Evolutionary conservation across 768 basidiomycete genomes (phyloP).

Genomic region (Candolleomyces aberdarensis): DNA sequence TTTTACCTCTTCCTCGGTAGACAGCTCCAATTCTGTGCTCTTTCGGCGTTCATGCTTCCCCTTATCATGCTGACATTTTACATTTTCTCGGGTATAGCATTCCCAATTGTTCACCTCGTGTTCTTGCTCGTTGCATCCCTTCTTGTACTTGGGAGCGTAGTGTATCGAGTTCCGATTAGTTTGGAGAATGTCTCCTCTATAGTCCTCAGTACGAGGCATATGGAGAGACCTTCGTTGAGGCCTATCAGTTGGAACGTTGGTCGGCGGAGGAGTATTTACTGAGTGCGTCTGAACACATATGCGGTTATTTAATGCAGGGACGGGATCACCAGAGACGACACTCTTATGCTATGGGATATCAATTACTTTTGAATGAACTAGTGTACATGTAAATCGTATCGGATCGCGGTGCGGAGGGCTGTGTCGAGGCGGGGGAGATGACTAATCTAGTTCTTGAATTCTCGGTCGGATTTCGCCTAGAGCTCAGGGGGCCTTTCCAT

Average conservation of each 20-base stretch:
- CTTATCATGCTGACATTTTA: conserved; percentile 4
- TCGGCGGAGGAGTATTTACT: conserved; percentile 6
- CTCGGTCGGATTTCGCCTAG: no score
- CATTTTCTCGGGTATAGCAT: conserved; percentile 5
- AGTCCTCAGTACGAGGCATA: conserved; percentile 1
- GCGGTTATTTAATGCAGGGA: background rate
- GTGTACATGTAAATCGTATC: no score
- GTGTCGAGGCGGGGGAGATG: no score
- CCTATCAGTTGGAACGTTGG: background rate
- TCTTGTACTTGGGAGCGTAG: conserved; percentile 4
- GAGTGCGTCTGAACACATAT: background rate
- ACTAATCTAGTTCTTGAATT: no score
- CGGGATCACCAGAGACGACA: no score
- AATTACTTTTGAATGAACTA: no score
- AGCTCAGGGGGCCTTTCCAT: no score
- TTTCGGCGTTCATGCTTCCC: conserved; percentile 1
- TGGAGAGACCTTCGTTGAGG: background rate
- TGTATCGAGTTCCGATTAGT: conserved; percentile 8
- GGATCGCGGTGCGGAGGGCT: no score
- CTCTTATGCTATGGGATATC: no score
- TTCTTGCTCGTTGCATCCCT: conserved; percentile 1
- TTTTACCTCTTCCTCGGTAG: conserved; percentile 18
- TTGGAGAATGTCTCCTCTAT: conserved; percentile 8
- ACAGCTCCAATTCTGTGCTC: conserved; percentile 17
- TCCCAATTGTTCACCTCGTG: conserved; percentile 8